Conservation (phyloP, 257 asterid species). For the Nicotiana noctiflora region DNA sequence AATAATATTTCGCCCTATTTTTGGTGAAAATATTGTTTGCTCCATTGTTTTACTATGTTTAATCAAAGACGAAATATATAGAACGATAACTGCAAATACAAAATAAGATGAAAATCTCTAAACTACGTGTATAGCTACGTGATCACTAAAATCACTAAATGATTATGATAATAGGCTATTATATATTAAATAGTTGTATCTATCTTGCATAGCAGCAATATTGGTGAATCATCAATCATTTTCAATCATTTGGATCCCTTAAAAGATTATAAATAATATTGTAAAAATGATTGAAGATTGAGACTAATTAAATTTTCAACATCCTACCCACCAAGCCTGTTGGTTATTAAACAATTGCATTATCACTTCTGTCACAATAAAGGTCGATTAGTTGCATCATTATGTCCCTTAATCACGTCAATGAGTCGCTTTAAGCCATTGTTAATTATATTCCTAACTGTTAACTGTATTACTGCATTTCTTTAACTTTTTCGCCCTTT, state of each 20-base stretch:
- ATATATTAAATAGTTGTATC: neutral
- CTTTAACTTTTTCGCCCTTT: neutral
- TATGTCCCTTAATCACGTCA: slow-evolving; percentile 3
- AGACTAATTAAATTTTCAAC: neutral
- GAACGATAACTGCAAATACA: neutral
- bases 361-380: neutral
- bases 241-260: slow-evolving; percentile 5
- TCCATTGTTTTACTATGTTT: neutral
- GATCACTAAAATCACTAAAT: neutral
- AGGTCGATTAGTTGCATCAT: neutral
- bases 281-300: neutral
- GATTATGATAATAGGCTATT: neutral
- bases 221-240: slow-evolving; percentile 12
- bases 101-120: neutral
- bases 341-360: slow-evolving; percentile 1
- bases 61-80: neutral
- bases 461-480: neutral
- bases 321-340: neutral
- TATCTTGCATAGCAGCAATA: neutral
- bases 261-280: neutral
- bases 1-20: neutral
- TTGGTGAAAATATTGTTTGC: neutral
- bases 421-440: neutral
- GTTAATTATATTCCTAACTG: neutral
- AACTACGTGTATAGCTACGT: neutral